Base-by-base conservation (phyloP, 768 basidiomycete species). In the Boletus sensibilis region DNA sequence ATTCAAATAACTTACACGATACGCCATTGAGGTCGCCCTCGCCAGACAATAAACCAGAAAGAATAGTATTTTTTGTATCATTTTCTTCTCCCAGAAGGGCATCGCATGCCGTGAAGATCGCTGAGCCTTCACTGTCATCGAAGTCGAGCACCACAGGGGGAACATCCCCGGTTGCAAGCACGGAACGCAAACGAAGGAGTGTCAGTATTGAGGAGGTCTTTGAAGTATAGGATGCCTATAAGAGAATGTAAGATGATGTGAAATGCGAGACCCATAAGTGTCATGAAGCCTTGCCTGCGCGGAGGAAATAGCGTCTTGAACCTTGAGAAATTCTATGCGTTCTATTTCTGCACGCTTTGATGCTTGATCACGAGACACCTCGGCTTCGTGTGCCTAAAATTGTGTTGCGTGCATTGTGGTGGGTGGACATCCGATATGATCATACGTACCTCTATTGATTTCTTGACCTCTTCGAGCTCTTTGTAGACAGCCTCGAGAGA, bases 381-480 rank as follows among this genome's bases (percentile, higher is more conserved):
- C 88, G 1, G 80, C 74, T 72, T 92, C 90, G 61, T 87, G 76
- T 41, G 70, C 70, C 90, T 92, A 59, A 12, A 51, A 38, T 42
- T 9, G 31, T 34, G 52, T 48, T 50, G 46, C 1, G 38, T 53
- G 38, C 11, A 59, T 31, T 46, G 42, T 40, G n/a, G 35, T 50
- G 40, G 40, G 44, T 20, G 34, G 37, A 31, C 49, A 37, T 27
- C 16, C 16, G 20, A 39, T 34, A 21, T n/a, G 52, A 57, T 29
- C 76, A 39, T 43, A 89, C 93, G 35, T 38, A 93, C 94, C 82
- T 96, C 92, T 58, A 94, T 79, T 40, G 81, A 83, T 69, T 90
- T 93, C 72, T 88, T 89, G 42, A 94, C 82, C 55, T 94, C 94
- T 25, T 82, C 85, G 14, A 96, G 74, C 64, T 95, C 94, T 65